Conservation (phyloP, 1,139 yeast species). For the Sugiyamaella grinbergsii region DNA sequence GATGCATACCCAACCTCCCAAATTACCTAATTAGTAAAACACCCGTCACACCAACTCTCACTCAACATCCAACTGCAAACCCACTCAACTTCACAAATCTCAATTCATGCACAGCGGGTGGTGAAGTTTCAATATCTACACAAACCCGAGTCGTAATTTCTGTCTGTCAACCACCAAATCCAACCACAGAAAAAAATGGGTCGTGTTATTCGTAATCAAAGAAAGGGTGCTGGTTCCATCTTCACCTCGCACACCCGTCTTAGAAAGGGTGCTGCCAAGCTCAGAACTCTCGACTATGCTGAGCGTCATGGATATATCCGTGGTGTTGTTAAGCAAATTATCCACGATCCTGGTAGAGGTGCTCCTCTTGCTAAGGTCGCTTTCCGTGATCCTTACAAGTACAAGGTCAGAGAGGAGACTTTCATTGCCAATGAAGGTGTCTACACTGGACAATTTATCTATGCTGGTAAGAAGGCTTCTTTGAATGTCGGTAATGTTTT, state of each 20-base stretch:
- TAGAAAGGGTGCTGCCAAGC: conserved; percentile 99
- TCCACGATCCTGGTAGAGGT: conserved; percentile 99
- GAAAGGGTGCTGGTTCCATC: conserved; percentile 99
- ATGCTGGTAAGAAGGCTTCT: conserved; percentile 99
- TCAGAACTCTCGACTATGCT: conserved; percentile 98
- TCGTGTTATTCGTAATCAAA: conserved; percentile 99
- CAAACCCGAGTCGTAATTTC: conserved; percentile 16
- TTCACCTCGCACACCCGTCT: conserved; percentile 99
- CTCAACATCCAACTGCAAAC: not conserved
- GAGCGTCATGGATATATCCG: conserved; percentile 99
- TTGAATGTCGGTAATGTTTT: conserved; percentile 96
- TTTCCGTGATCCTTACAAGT: conserved; percentile 99
- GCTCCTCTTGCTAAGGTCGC: conserved; percentile 99
- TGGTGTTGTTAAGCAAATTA: conserved; percentile 97
- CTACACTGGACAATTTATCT: conserved; percentile 98
- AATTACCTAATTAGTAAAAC: conserved; percentile 9
- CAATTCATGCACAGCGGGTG: conserved; percentile 14
- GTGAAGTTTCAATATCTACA: conserved; percentile 17
- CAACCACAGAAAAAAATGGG: conserved; percentile 51
- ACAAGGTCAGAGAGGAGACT: conserved; percentile 96
- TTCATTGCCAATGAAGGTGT: conserved; percentile 99
- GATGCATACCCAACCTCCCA: too few species aligned
- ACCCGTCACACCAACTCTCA: not conserved
- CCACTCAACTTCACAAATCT: too few species aligned
- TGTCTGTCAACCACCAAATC: conserved; percentile 18